A percentile compares a stretch with the other conserved stretches of the same genome.
Conservation (phyloP, 2,329 filamentous ascomycete genomes). For the Didymella arachidicola region DNA sequence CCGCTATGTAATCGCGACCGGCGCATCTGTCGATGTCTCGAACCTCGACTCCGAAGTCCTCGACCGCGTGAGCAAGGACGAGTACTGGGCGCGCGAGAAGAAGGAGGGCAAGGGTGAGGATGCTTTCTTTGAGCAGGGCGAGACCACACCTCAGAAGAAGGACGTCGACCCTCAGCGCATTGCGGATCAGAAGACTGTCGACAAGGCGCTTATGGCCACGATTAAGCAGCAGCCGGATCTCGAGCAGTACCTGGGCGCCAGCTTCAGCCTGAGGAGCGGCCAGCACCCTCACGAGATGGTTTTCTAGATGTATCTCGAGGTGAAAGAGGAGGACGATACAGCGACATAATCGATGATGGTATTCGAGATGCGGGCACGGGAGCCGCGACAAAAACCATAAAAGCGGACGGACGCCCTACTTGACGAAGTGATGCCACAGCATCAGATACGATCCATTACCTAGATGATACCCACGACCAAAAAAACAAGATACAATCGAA, state of each 20-base stretch:
- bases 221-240: constrained; percentile 98
- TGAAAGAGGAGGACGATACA: neutral
- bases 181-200: constrained; percentile 96
- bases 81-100: constrained; percentile 98
- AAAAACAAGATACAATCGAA: constrained; percentile 21
- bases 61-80: constrained; percentile 79
- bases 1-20: constrained; percentile 91
- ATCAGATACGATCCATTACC: constrained; percentile 22
- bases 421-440: constrained; percentile 15
- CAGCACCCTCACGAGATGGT: constrained; percentile 99
- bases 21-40: constrained; percentile 79
- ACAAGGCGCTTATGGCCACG: constrained; percentile 89
- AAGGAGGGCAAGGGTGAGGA: constrained; percentile 91
- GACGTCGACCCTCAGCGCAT: constrained; percentile 87
- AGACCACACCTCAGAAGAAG: constrained; percentile 90
- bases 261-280: constrained; percentile 97
- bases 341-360: constrained; percentile 22
- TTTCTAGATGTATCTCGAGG: constrained; percentile 65
- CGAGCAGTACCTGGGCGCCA: constrained; percentile 87
- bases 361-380: constrained; percentile 16
- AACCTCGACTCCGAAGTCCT: constrained; percentile 75
- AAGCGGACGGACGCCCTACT: constrained; percentile 18
- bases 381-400: constrained; percentile 8
- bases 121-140: constrained; percentile 97
- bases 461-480: constrained; percentile 27